Percentiles rank a stretch among this genome's conserved stretches.
Evolutionary conservation across 2,329 filamentous ascomycete species (phyloP).

Genomic region (Aspergillus ustus): DNA sequence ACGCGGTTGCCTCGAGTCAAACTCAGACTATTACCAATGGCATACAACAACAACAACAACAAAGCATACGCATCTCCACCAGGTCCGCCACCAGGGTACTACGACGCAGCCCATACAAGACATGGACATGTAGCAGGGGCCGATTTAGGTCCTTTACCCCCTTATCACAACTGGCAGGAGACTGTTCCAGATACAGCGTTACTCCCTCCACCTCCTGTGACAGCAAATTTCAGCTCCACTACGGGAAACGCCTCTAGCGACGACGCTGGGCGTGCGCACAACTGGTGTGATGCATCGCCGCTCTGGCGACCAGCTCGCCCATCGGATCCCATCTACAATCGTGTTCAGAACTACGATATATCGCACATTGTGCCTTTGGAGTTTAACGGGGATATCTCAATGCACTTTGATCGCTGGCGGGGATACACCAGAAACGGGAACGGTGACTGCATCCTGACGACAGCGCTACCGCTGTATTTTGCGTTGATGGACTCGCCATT

Average conservation of each 20-base stretch:
- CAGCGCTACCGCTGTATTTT: slow-evolving; percentile 62
- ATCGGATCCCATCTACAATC: slow-evolving; percentile 46
- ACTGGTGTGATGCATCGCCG: slow-evolving; percentile 58
- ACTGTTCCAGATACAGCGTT: slow-evolving; percentile 62
- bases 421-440: slow-evolving; percentile 50
- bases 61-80: slow-evolving; percentile 4
- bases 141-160: slow-evolving; percentile 38
- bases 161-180: slow-evolving; percentile 66
- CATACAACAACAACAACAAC: not conserved
- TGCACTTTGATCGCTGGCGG: slow-evolving; percentile 48
- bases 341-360: slow-evolving; percentile 51
- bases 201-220: slow-evolving; percentile 64
- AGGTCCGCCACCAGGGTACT: slow-evolving; percentile 26
- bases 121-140: not conserved
- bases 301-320: slow-evolving; percentile 56
- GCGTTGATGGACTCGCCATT: slow-evolving; percentile 56
- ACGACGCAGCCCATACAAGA: slow-evolving; percentile 18
- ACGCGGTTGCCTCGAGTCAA: not conserved
- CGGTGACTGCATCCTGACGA: slow-evolving; percentile 58
- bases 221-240: slow-evolving; percentile 58
- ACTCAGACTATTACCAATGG: not conserved
- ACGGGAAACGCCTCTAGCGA: slow-evolving; percentile 61
- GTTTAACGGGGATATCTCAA: slow-evolving; percentile 45
- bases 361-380: slow-evolving; percentile 49
- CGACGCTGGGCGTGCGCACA: slow-evolving; percentile 60